Base-by-base conservation (phyloP, 2,329 filamentous ascomycete species). In the Biscogniauxia mediterranea region DNA sequence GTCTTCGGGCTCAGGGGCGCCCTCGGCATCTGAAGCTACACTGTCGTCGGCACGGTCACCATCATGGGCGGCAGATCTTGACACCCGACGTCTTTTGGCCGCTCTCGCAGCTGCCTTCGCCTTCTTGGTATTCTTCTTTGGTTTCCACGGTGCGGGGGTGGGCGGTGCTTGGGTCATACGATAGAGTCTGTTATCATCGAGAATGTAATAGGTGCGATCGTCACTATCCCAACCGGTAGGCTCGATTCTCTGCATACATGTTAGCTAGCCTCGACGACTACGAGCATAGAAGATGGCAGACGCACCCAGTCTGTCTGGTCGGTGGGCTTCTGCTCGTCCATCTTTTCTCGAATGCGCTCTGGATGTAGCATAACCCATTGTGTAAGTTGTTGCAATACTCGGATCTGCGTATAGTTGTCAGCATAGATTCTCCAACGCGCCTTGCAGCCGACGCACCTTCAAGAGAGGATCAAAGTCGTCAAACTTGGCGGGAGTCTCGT, bases 111-210 rank as follows among this genome's bases (percentile, higher is more conserved):
- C 83, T 60, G 83, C 86, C 75, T 85, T 88, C 5, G 83, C 82
- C 67, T 87, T 89, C 68, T 88, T 88, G 25, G 83, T 85, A 69
- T 87, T 91, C 68, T 83, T 85, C 75, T 82, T 81, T 1, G 85
- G 80, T 71, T 89, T 89, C 25, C 83, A 75, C 2, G 81, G 78
- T 5, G 82, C 77, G 15, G 85, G 76, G 6, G 86, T 83, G 1
- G 85, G 81, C 0, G 87, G 85, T 25, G 89, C 84, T 62, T 96
- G 91, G n/a, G 91, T 92, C 63, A 90, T 83, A 59, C 93, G 90
- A 74, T 99, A 99, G 51, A 99, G 81, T 64, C 95, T 86, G 70
- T 97, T 96, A 74, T 99, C 95, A 69, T 98, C 94, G 3, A 99
- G 84, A 2, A 98, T 89, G 71, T 90, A 96, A 73, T 98, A 96